Base-by-base conservation (phyloP, 768 basidiomycete species). In the Pulveroboletus ravenelii region DNA sequence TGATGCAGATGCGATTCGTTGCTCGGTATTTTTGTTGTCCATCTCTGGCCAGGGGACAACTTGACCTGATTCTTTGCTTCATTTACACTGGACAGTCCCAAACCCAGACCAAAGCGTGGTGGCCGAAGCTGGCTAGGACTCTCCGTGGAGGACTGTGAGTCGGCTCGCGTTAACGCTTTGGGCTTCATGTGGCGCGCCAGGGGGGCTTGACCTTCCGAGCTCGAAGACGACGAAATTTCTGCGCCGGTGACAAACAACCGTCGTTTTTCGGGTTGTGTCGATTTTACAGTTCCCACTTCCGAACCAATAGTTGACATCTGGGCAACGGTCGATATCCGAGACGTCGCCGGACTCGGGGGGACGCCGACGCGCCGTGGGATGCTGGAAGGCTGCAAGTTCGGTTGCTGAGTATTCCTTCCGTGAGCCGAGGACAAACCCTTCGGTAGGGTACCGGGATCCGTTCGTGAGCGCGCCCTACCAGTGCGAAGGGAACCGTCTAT, bases 191-290 rank as follows among this genome's bases (percentile, higher is more conserved):
- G 53, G 23, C 56, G 57, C 31, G 27, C 35, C 35, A 53, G 39
- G 6, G 48, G 45, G 5, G 44, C 53, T 14, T 74, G 74, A 41
- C 70, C 69, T 25, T 73, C 76, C 3, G 74, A 75, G 41, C 74
- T 68, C 17, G 67, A 70, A 9, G 76, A 74, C 3, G 72, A 62
- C n/a, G 71, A 58, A 10, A 73, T 68, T 38, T 72, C 72, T 1
- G 73, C 71, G 49, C 78, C 78, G 7, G 74, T 68, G 23, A 79
- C 73, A 10, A 72, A 73, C 15, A 78, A 62, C 37, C 70, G 76
- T 5, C 77, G 70, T 44, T 64, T 67, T 20, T 64, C 63, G n/a
- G 18, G 47, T 27, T 41, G 55, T 10, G 18, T 40, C 23, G 52
- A 32, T 15, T 73, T 68, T 34, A 65, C 62, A 39, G 63, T 61